Conservation (phyloP, 352 stramenopile species). For the Phytophthora foliorum region DNA sequence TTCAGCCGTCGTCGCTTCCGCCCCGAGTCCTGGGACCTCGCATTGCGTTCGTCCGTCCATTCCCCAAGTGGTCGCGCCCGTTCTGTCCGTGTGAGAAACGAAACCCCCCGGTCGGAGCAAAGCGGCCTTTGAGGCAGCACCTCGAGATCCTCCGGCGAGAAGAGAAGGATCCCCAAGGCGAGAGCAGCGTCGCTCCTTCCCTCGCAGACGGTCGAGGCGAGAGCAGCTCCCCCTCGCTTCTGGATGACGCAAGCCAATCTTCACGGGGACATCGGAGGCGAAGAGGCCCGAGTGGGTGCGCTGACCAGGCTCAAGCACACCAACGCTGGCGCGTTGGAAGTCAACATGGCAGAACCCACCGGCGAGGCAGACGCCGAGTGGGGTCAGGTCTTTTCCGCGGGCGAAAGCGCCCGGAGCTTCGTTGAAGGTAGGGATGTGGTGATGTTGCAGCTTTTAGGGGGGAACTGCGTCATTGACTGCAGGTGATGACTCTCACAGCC, state of each 20-base stretch:
- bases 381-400: slow-evolving; percentile 58
- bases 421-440: slow-evolving; percentile 59
- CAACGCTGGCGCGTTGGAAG: slow-evolving; percentile 17
- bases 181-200: background rate
- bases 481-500: slow-evolving; percentile 46
- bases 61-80: slow-evolving; percentile 25
- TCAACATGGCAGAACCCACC: slow-evolving; percentile 39
- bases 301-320: slow-evolving; percentile 37
- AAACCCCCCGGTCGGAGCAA: slow-evolving; percentile 23
- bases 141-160: slow-evolving; percentile 37
- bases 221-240: background rate
- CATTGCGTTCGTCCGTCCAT: slow-evolving; percentile 18
- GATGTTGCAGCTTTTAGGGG: background rate
- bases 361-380: slow-evolving; percentile 50
- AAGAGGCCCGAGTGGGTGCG: slow-evolving; percentile 14
- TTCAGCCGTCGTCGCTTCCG: slow-evolving; percentile 9
- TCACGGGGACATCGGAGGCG: slow-evolving; percentile 16
- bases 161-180: slow-evolving; percentile 12
- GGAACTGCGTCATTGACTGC: background rate
- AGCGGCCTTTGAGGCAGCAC: slow-evolving; percentile 17
- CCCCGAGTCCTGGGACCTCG: background rate
- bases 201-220: background rate
- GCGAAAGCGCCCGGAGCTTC: slow-evolving; percentile 65
- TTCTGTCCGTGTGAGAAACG: slow-evolving; percentile 32
- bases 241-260: slow-evolving; percentile 45